These are phyloP conservation scores for Nidularia pulvinata DNA, from an alignment of 768 basidiomycete species.

Conservation along the genomic window DNA sequence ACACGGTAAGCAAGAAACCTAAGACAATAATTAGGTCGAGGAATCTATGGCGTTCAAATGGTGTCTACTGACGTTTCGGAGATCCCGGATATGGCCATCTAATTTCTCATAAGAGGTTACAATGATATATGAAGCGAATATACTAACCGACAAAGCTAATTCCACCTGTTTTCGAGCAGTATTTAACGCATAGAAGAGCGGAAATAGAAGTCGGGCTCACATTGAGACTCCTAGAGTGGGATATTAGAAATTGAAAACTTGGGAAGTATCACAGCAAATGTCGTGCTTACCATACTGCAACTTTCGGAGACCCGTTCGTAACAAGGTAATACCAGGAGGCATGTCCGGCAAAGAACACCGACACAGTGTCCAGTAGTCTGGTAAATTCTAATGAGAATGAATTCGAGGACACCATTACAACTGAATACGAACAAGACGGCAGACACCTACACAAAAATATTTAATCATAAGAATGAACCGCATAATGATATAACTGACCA, in stretches of 20 bases:
- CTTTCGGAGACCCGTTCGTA: slow-evolving; percentile 11
- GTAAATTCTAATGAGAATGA: too few relatives aligned
- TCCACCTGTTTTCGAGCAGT: slow-evolving; percentile 7
- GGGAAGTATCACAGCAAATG: background rate
- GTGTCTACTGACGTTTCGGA: slow-evolving; percentile 21
- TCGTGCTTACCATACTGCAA: slow-evolving; percentile 22
- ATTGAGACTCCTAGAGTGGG: slow-evolving; percentile 25
- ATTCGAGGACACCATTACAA: too few relatives aligned
- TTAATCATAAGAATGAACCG: too few relatives aligned
- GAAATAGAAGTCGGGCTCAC: slow-evolving; percentile 4
- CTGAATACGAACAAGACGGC: too few relatives aligned
- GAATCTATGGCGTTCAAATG: background rate
- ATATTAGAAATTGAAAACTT: background rate
- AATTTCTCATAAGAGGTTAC: background rate
- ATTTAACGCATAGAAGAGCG: too few relatives aligned
- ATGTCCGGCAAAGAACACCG: slow-evolving; percentile 24
- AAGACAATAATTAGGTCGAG: slow-evolving; percentile 1
- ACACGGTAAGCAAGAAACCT: slow-evolving; percentile 28
- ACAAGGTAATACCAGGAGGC: slow-evolving; percentile 30
- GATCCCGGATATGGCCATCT: slow-evolving; percentile 31
- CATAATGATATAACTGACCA: slow-evolving; percentile 11
- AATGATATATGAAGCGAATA: background rate
- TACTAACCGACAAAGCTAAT: slow-evolving; percentile 21
- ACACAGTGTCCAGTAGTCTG: slow-evolving; percentile 24
- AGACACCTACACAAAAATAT: too few relatives aligned